Percentiles rank a stretch among this genome's conserved stretches.
phyloP scores from a whole-genome alignment of 2,329 filamentous ascomycete genomes.

The Ustilaginoidea virens region DNA sequence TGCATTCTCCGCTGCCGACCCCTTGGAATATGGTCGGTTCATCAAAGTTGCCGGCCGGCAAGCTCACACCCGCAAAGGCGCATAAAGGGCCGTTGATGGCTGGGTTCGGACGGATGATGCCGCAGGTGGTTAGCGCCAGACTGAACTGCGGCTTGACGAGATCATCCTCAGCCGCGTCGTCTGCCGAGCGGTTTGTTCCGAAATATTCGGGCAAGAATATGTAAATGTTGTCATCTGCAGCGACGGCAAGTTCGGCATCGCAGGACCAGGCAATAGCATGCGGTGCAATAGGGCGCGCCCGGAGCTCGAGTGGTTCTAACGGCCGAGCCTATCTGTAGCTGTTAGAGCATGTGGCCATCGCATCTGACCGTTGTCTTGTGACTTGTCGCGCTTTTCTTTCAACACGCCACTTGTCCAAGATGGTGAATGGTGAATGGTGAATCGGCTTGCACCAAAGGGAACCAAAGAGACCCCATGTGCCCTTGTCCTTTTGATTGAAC shows the following conservation, averaged over 20 bases:
- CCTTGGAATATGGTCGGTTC: constrained; percentile 21
- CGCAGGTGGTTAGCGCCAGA: constrained; percentile 16
- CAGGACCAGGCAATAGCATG: constrained; percentile 36
- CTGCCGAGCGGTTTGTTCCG: constrained; percentile 8
- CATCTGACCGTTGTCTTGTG: too few species aligned
- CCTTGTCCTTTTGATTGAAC: too few species aligned
- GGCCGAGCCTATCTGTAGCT: constrained; percentile 23
- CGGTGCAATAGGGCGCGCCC: constrained; percentile 26
- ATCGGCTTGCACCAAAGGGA: too few species aligned
- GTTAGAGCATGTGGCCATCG: too few species aligned
- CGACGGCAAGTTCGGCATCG: constrained; percentile 40
- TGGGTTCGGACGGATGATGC: constrained; percentile 21
- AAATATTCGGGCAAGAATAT: constrained; percentile 33
- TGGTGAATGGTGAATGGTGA: constrained; percentile 8
- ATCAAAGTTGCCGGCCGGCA: constrained; percentile 12
- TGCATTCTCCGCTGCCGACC: constrained; percentile 29
- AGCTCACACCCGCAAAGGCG: constrained; percentile 18
- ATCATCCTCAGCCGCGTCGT: constrained; percentile 13
- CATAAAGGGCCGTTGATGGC: constrained; percentile 31
- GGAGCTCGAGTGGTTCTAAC: constrained; percentile 28
- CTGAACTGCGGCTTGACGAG: constrained; percentile 18
- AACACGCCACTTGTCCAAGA: constrained; percentile 1
- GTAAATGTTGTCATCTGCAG: constrained; percentile 38
- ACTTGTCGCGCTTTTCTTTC: too few species aligned
- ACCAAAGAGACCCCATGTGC: too few species aligned